phyloP scores from a whole-genome alignment of 768 basidiomycete genomes.

The Kwoniella pini region DNA sequence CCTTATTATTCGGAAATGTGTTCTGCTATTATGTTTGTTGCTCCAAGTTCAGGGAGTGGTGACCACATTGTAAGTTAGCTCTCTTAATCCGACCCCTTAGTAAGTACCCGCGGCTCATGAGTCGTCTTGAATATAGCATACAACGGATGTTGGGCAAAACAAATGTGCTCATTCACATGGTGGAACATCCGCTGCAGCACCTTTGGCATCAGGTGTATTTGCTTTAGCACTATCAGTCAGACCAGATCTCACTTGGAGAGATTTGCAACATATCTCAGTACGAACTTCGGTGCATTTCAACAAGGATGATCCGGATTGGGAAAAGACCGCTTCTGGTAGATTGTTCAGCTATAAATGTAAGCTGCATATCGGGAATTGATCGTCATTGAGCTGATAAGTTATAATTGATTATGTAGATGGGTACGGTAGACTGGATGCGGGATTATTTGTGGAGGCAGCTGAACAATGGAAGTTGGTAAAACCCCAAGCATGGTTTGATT shows the following conservation, averaged over 20 bases:
- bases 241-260: constrained; percentile 94
- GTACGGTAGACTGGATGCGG: constrained; percentile 84
- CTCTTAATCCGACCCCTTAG: background rate
- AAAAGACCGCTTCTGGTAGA: constrained; percentile 69
- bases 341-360: constrained; percentile 77
- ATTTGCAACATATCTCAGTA: constrained; percentile 87
- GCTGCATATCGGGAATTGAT: no score
- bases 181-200: constrained; percentile 96
- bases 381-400: no score
- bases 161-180: constrained; percentile 81
- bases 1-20: constrained; percentile 98
- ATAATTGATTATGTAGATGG: constrained; percentile 63
- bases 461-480: constrained; percentile 83
- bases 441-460: constrained; percentile 75
- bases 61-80: constrained; percentile 76
- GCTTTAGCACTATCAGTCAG: constrained; percentile 86
- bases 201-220: constrained; percentile 91
- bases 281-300: constrained; percentile 76
- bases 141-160: constrained; percentile 86
- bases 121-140: constrained; percentile 64
- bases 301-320: constrained; percentile 91
- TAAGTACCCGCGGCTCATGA: background rate
- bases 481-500: constrained; percentile 86
- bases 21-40: constrained; percentile 93
- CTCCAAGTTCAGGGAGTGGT: constrained; percentile 92